phyloP scores from a whole-genome alignment of 169 alveolate genomes.

The Besnoitia besnoiti region DNA sequence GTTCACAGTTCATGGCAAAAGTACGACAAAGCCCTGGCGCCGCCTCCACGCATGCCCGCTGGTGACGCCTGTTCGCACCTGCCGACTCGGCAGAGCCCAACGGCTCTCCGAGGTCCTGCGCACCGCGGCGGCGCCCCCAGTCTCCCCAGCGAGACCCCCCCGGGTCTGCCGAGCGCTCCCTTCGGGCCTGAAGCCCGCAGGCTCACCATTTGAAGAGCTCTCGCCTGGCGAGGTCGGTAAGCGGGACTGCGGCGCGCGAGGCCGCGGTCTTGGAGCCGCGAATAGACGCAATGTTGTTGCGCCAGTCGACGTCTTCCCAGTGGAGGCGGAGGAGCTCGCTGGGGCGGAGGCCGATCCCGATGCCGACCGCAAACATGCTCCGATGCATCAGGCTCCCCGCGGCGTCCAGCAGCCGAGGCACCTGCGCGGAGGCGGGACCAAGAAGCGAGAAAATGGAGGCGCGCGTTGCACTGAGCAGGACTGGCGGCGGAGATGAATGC shows the following conservation, averaged over 20 bases:
- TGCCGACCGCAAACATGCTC: slow-evolving; percentile 75
- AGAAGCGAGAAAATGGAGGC: neutral
- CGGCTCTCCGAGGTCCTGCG: too few relatives aligned
- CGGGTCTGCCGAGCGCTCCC: too few relatives aligned
- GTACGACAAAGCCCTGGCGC: too few relatives aligned
- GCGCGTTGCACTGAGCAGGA: neutral
- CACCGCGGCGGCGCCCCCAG: too few relatives aligned
- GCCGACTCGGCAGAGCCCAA: too few relatives aligned
- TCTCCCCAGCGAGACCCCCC: too few relatives aligned
- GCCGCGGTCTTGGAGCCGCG: slow-evolving; percentile 77
- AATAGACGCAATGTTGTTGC: slow-evolving; percentile 66
- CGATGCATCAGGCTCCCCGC: slow-evolving; percentile 74
- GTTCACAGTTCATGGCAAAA: too few relatives aligned
- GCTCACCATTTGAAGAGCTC: slow-evolving; percentile 74
- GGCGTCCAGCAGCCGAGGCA: slow-evolving; percentile 68
- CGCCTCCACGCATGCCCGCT: too few relatives aligned
- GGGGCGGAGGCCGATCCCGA: slow-evolving; percentile 80
- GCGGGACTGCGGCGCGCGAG: slow-evolving; percentile 74
- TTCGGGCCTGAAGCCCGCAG: too few relatives aligned
- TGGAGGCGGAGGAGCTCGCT: slow-evolving; percentile 73
- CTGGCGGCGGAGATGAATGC: neutral
- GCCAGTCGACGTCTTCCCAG: slow-evolving; percentile 78
- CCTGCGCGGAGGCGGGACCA: slow-evolving; percentile 49
- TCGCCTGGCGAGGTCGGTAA: slow-evolving; percentile 74
- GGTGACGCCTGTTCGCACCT: too few relatives aligned